Percentiles rank a stretch among this genome's conserved stretches.
These are phyloP conservation scores for Lagerstroemia speciosa DNA, from an alignment of 345 rosid genomes.

Conservation along the genomic window DNA sequence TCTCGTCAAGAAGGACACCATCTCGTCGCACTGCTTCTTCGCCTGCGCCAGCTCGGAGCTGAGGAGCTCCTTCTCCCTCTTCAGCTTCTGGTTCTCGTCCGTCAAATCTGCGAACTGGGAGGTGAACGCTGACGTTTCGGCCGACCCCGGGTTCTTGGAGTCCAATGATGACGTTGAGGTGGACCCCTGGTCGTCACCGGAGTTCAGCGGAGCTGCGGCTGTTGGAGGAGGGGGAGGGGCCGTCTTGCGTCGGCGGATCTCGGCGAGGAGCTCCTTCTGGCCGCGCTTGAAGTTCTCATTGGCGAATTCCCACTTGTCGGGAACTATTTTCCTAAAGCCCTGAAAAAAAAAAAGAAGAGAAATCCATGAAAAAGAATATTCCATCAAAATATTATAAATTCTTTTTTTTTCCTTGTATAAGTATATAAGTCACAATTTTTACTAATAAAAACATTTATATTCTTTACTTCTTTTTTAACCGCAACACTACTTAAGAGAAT, in stretches of 20 bases:
- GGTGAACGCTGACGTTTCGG: slow-evolving; percentile 26
- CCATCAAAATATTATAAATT: too few relatives aligned
- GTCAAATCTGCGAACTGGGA: slow-evolving; percentile 45
- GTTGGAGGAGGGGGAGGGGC: slow-evolving; percentile 13
- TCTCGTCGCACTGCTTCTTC: slow-evolving; percentile 71
- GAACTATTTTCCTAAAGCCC: slow-evolving; percentile 39
- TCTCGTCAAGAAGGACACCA: slow-evolving; percentile 47
- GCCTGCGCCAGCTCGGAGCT: slow-evolving; percentile 72
- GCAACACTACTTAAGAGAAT: too few relatives aligned
- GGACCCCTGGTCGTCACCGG: slow-evolving; percentile 74
- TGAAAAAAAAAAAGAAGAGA: background rate
- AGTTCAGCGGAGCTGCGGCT: slow-evolving; percentile 28
- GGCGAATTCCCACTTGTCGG: slow-evolving; percentile 53
- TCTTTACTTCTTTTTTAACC: too few relatives aligned
- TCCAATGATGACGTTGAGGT: slow-evolving; percentile 71
- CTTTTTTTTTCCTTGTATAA: too few relatives aligned
- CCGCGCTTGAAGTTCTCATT: slow-evolving; percentile 35
- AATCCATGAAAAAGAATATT: too few relatives aligned
- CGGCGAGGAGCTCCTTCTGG: slow-evolving; percentile 31
- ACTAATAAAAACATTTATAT: too few relatives aligned
- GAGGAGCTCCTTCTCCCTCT: slow-evolving; percentile 51
- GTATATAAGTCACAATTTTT: too few relatives aligned
- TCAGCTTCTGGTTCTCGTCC: slow-evolving; percentile 81
- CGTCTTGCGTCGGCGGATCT: slow-evolving; percentile 44
- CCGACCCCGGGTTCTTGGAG: slow-evolving; percentile 70